Evolutionary conservation across 2,329 filamentous ascomycete genomes (phyloP), one percentile per base, ranked within the genome.

Genomic region (Akanthomyces lecanii): DNA sequence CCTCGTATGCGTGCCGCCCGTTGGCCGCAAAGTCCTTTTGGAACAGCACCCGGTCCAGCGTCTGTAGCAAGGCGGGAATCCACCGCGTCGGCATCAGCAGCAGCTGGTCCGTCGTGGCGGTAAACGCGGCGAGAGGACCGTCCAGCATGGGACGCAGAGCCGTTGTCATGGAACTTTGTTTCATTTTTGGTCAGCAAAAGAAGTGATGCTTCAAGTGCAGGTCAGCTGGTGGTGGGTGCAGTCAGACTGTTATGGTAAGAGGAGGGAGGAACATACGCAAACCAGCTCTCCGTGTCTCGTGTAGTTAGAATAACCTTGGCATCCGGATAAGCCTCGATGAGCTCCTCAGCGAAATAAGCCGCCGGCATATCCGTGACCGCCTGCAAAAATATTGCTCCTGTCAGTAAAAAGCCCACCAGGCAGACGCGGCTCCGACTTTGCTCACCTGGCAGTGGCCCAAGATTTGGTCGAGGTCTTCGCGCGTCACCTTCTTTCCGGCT

Each of bases 291-390:
- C 4, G 47, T 40, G 18, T 53, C 54, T 30, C 61, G 47, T 14
- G 45, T 28, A n/a, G 54, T 63, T 1, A 63, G n/a, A 12, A 63
- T 54, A 12, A 63, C 21, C 11, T 63, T 59, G 40, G 61, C 55
- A 14, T 63, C 61, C 3, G 54, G 61, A 28, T 63, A 63, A 11
- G 54, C 54, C n/a, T 53, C 54, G 6, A 63, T 12, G 2, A 63
- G 55, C 50, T 59, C 54, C 30, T 59, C 21, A 6, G 48, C 61
- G 23, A 63, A 59, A 16, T 48, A 54, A 6, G 61, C 61, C 7
- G 54, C 61, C 14, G 61, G 61, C 40, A 59, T 38, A 50, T 63
- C 61, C 45, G 54, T 28, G 28, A 59, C 61, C 4, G 40, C 61
- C 61, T 63, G 30, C 14, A 0, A 23, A 1, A 3, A n/a, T 8